These are phyloP conservation scores for Aphanomyces euteiches DNA, from an alignment of 352 stramenopile genomes.

Conservation along the genomic window DNA sequence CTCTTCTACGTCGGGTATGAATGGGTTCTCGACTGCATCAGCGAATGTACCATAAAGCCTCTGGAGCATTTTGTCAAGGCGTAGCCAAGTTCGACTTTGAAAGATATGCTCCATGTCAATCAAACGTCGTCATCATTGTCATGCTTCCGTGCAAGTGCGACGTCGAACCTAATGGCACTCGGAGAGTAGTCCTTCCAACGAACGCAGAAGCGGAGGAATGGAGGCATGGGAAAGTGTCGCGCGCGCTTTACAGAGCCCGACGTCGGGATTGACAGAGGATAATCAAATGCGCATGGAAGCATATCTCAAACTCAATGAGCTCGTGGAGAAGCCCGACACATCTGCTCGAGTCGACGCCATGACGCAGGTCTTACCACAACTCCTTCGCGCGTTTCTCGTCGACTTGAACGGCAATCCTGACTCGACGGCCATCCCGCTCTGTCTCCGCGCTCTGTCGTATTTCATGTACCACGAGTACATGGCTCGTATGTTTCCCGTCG, in stretches of 20 bases:
- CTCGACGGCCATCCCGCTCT: background rate
- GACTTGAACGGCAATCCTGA: slow-evolving; percentile 8
- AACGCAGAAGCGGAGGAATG: no score
- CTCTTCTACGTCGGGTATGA: slow-evolving; percentile 75
- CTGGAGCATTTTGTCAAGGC: background rate
- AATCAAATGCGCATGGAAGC: slow-evolving; percentile 6
- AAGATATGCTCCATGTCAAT: no score
- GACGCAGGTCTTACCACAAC: background rate
- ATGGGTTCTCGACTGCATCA: slow-evolving; percentile 86
- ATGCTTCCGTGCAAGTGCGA: no score
- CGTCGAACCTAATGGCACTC: no score
- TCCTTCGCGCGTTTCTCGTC: slow-evolving; percentile 1
- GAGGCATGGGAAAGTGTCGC: no score
- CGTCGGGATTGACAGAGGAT: no score
- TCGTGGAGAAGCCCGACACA: slow-evolving; percentile 27
- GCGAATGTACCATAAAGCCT: slow-evolving; percentile 37
- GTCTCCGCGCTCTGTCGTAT: slow-evolving; percentile 21
- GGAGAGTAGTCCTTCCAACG: no score
- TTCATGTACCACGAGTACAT: slow-evolving; percentile 30
- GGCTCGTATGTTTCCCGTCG: background rate
- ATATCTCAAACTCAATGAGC: slow-evolving; percentile 25
- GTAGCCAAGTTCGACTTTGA: no score
- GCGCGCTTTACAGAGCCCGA: no score
- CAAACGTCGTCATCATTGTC: no score
- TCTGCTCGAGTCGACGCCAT: slow-evolving; percentile 9